Base-by-base conservation (phyloP, 1,139 yeast genomes). In the Lodderomyces pseudojiufengensis region DNA sequence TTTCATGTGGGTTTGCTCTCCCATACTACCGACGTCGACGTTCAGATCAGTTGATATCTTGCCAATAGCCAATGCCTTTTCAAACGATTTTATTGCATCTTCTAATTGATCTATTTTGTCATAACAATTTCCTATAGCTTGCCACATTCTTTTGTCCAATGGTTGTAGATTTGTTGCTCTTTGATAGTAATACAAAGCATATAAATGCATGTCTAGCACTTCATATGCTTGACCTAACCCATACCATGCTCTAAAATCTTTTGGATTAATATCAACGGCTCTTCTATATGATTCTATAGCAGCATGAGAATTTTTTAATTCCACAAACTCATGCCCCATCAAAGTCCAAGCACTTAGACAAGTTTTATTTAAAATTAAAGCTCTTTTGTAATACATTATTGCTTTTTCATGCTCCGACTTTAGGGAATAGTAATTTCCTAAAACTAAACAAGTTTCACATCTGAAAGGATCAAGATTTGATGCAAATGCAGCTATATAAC, bases 261-360 rank as follows among this genome's bases (percentile, higher is more conserved):
- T 82, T 31, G 81, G 77, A 51, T 87, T 87, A 6, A 90, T 83
- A 55, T 88, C 92, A 1, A 90, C 95, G 0, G 98, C 98, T 35
- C 95, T 69, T 46, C 98, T 67, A 55, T 94, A 94, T 38, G 95
- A 82, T 61, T 92, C 97, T 37, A 94, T 92, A 1, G 98, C 98
- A 1, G 98, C 97, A 57, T 94, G 96, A 1, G 96, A 84, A 59
- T 94, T 94, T 52, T 92, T 90, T 48, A 92, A 70, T 57, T 94
- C 98, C 9, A 94, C 95, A 64, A 87, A 94, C 60, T 94, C 99
- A 60, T 94, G 99, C 9, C 99, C 98, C 97, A 94, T 90, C 41
- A 94, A 68, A 0, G 97, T 92, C 97, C 98, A 94, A 0, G 98
- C 97, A 48, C 90, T 80, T 13, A 90, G 66, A 49, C 95, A 87